phyloP scores from a whole-genome alignment of 495 filamentous ascomycete species.

The Neurospora intermedia region DNA sequence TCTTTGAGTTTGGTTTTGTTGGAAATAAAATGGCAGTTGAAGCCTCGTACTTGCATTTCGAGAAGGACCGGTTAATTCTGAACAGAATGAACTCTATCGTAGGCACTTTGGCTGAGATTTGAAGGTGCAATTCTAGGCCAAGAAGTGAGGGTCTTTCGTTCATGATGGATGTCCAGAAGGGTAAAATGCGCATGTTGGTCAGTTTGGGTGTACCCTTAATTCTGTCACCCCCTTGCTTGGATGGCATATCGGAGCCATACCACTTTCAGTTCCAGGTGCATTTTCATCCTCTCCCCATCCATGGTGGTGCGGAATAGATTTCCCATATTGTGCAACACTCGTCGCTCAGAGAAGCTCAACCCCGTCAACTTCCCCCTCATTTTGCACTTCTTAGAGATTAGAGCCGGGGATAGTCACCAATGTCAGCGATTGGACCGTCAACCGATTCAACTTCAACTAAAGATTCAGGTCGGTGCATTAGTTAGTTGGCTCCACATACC shows the following conservation, averaged over 20 bases:
- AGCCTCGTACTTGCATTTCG: too few species aligned
- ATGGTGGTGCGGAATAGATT: neutral
- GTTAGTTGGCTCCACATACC: neutral
- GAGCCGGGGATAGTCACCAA: neutral
- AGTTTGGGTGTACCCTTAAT: too few species aligned
- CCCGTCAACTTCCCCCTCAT: neutral
- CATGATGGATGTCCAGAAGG: too few species aligned
- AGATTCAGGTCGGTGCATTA: neutral
- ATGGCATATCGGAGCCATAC: neutral
- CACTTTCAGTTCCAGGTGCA: conserved; percentile 5
- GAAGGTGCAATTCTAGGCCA: too few species aligned
- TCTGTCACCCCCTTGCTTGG: neutral
- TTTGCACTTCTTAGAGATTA: neutral
- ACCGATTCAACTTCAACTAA: neutral
- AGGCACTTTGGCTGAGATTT: too few species aligned
- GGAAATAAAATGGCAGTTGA: too few species aligned
- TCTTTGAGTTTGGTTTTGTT: too few species aligned
- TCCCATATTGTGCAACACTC: neutral
- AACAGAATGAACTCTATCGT: too few species aligned
- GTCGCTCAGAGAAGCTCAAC: neutral
- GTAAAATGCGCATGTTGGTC: too few species aligned
- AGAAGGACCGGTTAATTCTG: too few species aligned
- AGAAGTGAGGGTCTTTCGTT: too few species aligned
- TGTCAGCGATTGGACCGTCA: neutral
- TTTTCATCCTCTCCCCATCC: conserved; percentile 1